Base-by-base conservation (phyloP, 2,329 filamentous ascomycete genomes). In the Phyllosticta paracitricarpa region DNA sequence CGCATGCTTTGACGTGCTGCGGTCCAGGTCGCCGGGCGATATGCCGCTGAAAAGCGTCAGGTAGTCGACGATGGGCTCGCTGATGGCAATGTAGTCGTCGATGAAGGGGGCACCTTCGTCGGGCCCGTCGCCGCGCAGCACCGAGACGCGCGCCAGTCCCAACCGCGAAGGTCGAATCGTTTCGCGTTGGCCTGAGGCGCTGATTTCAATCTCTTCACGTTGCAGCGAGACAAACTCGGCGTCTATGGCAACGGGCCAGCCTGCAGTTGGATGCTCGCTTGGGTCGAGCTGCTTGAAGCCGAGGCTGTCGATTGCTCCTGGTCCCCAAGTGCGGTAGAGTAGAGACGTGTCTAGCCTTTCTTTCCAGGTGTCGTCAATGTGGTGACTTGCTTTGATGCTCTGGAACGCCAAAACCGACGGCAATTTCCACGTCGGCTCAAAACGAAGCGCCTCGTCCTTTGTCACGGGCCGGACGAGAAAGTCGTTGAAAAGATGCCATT, bases 401-500 rank as follows among this genome's bases (percentile, higher is more conserved):
- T 99, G 94, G 74, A 89, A 99, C 4, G 89, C 82, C 59, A 99
- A 77, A 4, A 97, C 88, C 12, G 90, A 91, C 0, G 94, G 94
- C 57, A 91, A 81, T 77, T 97, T 99, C 94, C 94, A 99, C 19
- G 86, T 82, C 3, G 91, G 85, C 64, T 93, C 92, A 73, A 97
- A 99, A 25, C 88, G 86, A 19, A 97, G 79, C 0, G 93, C 95
- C 71, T 99, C 93, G 64, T 91, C 87, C 28, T 84, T 82, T 33
- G 87, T 84, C 17, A 96, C 84, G 9, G 88, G 86, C 12, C 89
- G 85, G 24, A 99, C 95, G 40, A 96, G 77, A 69, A 99, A 99
- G 75, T 99, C 94, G 68, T 99, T 99, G 78, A 99, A 97, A 1
- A 99, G 76, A 74, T 97, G 91, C 95, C 95, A 99, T 67, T 88